Base-by-base conservation (phyloP, 768 basidiomycete species). In the Dioszegia hungarica region DNA sequence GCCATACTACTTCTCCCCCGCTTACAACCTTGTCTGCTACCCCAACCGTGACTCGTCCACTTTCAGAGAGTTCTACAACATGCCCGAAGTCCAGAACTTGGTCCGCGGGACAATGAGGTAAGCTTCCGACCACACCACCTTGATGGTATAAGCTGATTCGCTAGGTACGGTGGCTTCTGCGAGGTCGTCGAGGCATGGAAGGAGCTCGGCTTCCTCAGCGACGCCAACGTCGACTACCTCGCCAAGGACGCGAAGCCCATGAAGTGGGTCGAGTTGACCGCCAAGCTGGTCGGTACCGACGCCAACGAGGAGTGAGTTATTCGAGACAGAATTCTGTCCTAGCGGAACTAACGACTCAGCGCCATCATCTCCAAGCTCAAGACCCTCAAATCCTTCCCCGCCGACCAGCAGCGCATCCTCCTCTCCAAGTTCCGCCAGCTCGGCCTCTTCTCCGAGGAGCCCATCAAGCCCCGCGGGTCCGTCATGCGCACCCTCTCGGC, bases 1-100 rank as follows among this genome's bases (percentile, higher is more conserved):
- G 74, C 89, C 95, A 2, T 95, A 93, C 83, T 94, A 84, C 76
- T 91, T 98, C 77, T 85, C 88, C 11, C 93, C 94, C 19, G 92
- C 92, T 11, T 97, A 88, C 74, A 92, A 90, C 2, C 94, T 98
- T 67, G 91, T 97, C 63, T 89, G 86, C 28, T 98, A 98, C 79
- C 93, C 95, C 57, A 99, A 99, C 81, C 85, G 95, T 54, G 86
- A 99, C 79, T 93, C 90, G 2, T 82, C 85, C 3, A 86, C 88
- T 6, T 99, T 92, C 85, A 82, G 83, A 60, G 86, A 95, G 78
- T 91, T 81, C 70, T 99, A 99, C 81, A 80, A 83, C 63, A 93
- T 99, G 62, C 88, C 89, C 12, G 95, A 98, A 76, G 91, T 90
- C 10, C 85, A 95, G 79, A 92, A 89, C 3, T 82, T 93, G 59